Percentiles rank a stretch among this genome's conserved stretches.
phyloP scores from a whole-genome alignment of 1,284 basidiomycete species.

The Chiua sp. region DNA sequence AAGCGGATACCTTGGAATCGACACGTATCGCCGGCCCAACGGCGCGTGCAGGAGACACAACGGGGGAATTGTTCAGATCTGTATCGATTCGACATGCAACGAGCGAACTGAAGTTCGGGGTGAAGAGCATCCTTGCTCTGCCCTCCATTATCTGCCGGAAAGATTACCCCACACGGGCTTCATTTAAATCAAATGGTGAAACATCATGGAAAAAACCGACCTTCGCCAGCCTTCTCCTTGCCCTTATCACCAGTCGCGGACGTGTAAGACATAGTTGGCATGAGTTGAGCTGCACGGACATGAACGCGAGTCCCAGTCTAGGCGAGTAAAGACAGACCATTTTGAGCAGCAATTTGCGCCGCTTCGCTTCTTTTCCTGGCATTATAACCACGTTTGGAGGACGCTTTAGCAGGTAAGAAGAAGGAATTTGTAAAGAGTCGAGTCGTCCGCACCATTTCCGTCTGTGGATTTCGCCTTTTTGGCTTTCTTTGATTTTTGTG shows the following conservation, averaged over 20 bases:
- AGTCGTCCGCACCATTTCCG: conserved; percentile 36
- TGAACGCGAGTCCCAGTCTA: conserved; percentile 28
- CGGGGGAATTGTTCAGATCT: conserved; percentile 71
- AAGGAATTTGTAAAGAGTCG: conserved; percentile 5
- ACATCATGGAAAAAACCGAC: conserved; percentile 36
- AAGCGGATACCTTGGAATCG: conserved; percentile 80
- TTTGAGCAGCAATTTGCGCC: conserved; percentile 60
- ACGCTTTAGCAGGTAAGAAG: conserved; percentile 37
- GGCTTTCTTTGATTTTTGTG: conserved; percentile 47
- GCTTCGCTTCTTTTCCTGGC: conserved; percentile 72
- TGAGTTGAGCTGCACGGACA: conserved; percentile 48
- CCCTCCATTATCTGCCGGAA: conserved; percentile 29
- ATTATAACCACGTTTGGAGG: conserved; percentile 66
- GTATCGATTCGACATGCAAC: conserved; percentile 83
- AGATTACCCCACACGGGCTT: conserved; percentile 26
- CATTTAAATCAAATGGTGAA: conserved; percentile 4
- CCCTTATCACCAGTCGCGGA: conserved; percentile 44
- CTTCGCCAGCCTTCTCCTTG: conserved; percentile 48
- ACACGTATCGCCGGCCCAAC: conserved; percentile 84
- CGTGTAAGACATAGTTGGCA: conserved; percentile 51
- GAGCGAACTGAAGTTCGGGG: conserved; percentile 72
- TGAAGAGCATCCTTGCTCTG: conserved; percentile 39
- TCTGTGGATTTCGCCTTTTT: conserved; percentile 44
- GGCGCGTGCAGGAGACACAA: conserved; percentile 79
- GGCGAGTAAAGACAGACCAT: conserved; percentile 48